These are phyloP conservation scores for Botryotinia convoluta DNA, from an alignment of 2,329 filamentous ascomycete species.

Conservation along the genomic window DNA sequence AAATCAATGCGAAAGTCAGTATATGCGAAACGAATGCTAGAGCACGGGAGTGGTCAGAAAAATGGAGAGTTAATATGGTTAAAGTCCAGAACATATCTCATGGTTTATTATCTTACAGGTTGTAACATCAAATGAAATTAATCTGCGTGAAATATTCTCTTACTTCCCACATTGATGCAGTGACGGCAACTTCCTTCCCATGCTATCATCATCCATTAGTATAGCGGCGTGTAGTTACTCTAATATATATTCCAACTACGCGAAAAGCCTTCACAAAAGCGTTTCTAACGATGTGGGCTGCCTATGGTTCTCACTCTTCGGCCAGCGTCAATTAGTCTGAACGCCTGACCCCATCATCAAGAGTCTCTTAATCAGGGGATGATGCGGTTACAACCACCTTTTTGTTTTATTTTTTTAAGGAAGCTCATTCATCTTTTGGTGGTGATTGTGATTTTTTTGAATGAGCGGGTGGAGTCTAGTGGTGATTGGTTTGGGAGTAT, in stretches of 20 bases:
- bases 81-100: too few relatives aligned
- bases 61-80: too few relatives aligned
- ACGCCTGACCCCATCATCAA: conserved; percentile 3
- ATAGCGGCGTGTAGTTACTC: not conserved
- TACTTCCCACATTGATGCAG: not conserved
- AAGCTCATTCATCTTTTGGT: not conserved
- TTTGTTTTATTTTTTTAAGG: not conserved
- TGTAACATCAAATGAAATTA: not conserved
- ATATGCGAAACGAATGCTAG: too few relatives aligned
- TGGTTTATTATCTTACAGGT: not conserved
- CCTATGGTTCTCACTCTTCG: conserved; percentile 1
- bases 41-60: too few relatives aligned
- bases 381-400: not conserved
- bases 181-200: not conserved
- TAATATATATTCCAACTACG: not conserved
- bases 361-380: conserved; percentile 4
- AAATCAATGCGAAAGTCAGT: too few relatives aligned
- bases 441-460: not conserved
- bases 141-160: not conserved
- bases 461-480: not conserved
- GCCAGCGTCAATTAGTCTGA: not conserved
- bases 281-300: not conserved
- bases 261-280: not conserved
- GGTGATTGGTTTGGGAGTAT: not conserved
- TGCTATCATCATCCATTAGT: not conserved